Conservation (phyloP, 345 rosid species). For the Microcos paniculata region DNA sequence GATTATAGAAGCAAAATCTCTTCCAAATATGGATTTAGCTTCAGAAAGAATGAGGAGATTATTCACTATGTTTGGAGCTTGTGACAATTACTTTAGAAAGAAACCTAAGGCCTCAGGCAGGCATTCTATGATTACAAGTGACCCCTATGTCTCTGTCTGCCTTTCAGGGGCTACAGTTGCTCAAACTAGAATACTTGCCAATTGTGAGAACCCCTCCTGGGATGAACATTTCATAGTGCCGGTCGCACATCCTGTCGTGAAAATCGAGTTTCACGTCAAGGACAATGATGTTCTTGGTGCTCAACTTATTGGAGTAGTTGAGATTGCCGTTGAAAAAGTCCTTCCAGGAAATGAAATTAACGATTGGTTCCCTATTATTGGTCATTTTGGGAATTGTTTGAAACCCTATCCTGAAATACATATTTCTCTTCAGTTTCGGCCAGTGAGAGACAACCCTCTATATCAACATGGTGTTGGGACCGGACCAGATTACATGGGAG, state of each 20-base stretch:
- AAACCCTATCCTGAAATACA: constrained; percentile 52
- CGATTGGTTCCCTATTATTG: constrained; percentile 52
- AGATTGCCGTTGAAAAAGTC: constrained; percentile 42
- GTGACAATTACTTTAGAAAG: constrained; percentile 25
- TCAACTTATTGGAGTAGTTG: constrained; percentile 58
- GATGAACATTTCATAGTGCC: constrained; percentile 60
- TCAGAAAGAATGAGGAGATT: constrained; percentile 54
- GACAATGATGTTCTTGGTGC: constrained; percentile 74
- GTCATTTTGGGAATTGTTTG: constrained; percentile 26
- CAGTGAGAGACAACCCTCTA: constrained; percentile 31
- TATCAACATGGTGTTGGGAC: constrained; percentile 52
- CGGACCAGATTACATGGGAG: constrained; percentile 56
- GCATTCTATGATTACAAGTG: constrained; percentile 52
- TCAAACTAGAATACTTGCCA: constrained; percentile 54
- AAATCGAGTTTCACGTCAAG: constrained; percentile 62
- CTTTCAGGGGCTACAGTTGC: constrained; percentile 69
- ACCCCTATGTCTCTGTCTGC: constrained; percentile 65
- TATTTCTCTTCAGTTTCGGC: constrained; percentile 43
- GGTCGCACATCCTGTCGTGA: constrained; percentile 53
- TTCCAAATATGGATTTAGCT: constrained; percentile 72
- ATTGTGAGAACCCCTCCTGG: constrained; percentile 69
- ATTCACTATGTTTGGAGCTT: constrained; percentile 38
- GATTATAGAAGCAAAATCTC: constrained; percentile 61
- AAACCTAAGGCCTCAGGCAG: constrained; percentile 15
- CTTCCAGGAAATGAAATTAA: constrained; percentile 39